phyloP scores from a whole-genome alignment of 306 rosid species.

The Boehmeria nivea region DNA sequence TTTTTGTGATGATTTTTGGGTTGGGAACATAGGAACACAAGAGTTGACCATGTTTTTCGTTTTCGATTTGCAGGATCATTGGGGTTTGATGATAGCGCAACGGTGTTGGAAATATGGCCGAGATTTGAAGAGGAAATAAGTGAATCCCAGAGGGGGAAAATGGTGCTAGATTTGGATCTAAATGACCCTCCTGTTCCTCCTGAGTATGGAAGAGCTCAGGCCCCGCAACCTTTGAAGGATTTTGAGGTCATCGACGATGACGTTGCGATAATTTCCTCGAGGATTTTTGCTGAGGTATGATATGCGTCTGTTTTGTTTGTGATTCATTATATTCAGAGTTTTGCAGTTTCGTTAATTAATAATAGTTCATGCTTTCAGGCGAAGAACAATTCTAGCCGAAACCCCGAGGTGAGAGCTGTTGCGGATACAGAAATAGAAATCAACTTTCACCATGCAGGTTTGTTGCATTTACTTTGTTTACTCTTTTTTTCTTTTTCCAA shows the following conservation, averaged over 20 bases:
- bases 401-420: conserved; percentile 17
- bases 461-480: not conserved
- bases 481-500: too few species aligned
- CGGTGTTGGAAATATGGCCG: conserved; percentile 2
- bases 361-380: conserved; percentile 19
- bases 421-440: conserved; percentile 5
- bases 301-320: not conserved
- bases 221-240: conserved; percentile 18
- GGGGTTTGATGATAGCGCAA: conserved; percentile 5
- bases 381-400: conserved; percentile 27
- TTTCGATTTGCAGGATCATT: conserved; percentile 7
- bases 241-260: conserved; percentile 31
- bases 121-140: conserved; percentile 7
- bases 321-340: not conserved
- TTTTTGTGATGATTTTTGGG: not conserved
- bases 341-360: not conserved
- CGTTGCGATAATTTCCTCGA: conserved; percentile 26
- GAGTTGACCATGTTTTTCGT: not conserved
- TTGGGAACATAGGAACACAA: too few species aligned
- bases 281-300: conserved; percentile 31
- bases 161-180: conserved; percentile 28
- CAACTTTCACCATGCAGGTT: conserved; percentile 19
- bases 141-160: conserved; percentile 19
- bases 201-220: conserved; percentile 12
- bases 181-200: conserved; percentile 29